Conservation (phyloP, 805 yeast genomes). For the Ogataea salicorniae region DNA sequence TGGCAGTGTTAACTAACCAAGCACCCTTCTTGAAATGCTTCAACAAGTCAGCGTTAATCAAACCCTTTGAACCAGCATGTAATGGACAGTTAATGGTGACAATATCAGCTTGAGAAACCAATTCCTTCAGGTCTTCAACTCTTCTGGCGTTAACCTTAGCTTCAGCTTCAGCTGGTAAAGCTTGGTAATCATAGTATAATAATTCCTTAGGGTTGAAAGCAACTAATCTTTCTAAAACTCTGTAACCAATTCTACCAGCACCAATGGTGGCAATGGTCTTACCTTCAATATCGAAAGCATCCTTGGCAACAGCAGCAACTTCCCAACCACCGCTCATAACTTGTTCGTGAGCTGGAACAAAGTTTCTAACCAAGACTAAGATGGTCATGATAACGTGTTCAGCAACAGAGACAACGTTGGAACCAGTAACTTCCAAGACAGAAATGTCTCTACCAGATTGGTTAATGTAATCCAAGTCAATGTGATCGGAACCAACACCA, state of each 20-base stretch:
- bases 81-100: slow-evolving; percentile 77
- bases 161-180: slow-evolving; percentile 54
- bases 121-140: slow-evolving; percentile 55
- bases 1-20: slow-evolving; percentile 71
- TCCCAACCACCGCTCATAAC: slow-evolving; percentile 63
- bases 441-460: slow-evolving; percentile 59
- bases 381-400: slow-evolving; percentile 78
- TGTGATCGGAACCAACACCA: slow-evolving; percentile 82
- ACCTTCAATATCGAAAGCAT: slow-evolving; percentile 69
- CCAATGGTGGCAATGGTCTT: slow-evolving; percentile 79
- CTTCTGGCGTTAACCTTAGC: slow-evolving; percentile 54
- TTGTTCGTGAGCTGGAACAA: slow-evolving; percentile 73
- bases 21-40: slow-evolving; percentile 71
- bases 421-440: slow-evolving; percentile 78
- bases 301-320: slow-evolving; percentile 70
- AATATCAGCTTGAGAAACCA: slow-evolving; percentile 63
- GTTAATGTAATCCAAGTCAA: slow-evolving; percentile 58
- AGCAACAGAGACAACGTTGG: slow-evolving; percentile 75
- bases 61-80: slow-evolving; percentile 62
- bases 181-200: slow-evolving; percentile 71
- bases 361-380: slow-evolving; percentile 65
- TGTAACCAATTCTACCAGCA: slow-evolving; percentile 75
- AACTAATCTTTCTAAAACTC: slow-evolving; percentile 64
- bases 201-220: slow-evolving; percentile 74
- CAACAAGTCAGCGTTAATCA: slow-evolving; percentile 60